These are phyloP conservation scores for Eucalyptus dawsonii DNA, from an alignment of 345 rosid genomes.

Conservation along the genomic window DNA sequence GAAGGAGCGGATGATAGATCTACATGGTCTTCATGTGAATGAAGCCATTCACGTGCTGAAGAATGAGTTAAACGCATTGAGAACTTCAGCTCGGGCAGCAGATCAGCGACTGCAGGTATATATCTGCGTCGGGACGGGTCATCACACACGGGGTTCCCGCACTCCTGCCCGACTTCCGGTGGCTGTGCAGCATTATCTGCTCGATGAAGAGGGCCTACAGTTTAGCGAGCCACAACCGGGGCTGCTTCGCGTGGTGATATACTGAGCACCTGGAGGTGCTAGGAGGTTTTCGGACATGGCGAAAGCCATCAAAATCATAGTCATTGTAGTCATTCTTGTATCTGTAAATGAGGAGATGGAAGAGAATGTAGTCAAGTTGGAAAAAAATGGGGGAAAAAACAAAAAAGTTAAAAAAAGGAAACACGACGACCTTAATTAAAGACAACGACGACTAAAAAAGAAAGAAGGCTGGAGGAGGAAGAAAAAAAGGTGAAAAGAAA, in stretches of 20 bases:
- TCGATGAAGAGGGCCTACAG: conserved; percentile 88
- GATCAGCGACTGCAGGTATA: conserved; percentile 84
- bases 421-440: background rate
- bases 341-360: conserved; percentile 33
- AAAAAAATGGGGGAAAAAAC: background rate
- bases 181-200: conserved; percentile 81
- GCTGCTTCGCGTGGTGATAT: conserved; percentile 78
- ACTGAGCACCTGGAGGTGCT: conserved; percentile 22
- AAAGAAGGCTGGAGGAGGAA: background rate
- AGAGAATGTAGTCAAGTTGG: conserved; percentile 18
- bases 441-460: background rate
- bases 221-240: conserved; percentile 91
- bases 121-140: conserved; percentile 94
- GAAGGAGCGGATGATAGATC: conserved; percentile 86
- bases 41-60: conserved; percentile 85
- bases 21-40: conserved; percentile 86
- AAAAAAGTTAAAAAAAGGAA: background rate
- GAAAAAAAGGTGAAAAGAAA: background rate
- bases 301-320: conserved; percentile 11
- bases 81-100: conserved; percentile 59
- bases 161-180: conserved; percentile 90
- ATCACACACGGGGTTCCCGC: conserved; percentile 85
- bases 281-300: conserved; percentile 26
- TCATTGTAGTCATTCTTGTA: conserved; percentile 32
- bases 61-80: conserved; percentile 64